Percentiles rank a stretch among this genome's conserved stretches.
phyloP scores from a whole-genome alignment of 2,329 filamentous ascomycete genomes.

The Alternaria panax region DNA sequence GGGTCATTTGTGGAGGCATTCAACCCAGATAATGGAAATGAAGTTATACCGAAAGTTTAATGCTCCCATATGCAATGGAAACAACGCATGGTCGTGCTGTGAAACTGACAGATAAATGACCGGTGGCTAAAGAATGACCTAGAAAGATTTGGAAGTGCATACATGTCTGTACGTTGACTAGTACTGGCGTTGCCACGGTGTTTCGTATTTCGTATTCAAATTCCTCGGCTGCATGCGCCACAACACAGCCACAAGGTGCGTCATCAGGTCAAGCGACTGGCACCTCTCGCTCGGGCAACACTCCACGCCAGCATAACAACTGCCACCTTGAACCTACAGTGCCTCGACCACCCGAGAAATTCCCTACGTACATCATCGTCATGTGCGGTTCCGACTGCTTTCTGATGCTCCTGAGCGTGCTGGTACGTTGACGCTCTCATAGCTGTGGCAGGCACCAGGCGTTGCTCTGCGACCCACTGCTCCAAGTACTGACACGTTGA shows the following conservation, averaged over 20 bases:
- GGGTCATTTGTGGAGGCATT: not conserved
- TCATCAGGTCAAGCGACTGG: slow-evolving; percentile 16
- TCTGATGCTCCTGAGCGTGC: slow-evolving; percentile 65
- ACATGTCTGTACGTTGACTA: not conserved
- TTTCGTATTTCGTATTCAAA: not conserved
- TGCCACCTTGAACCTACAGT: slow-evolving; percentile 3
- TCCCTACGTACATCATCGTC: slow-evolving; percentile 1
- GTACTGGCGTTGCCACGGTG: not conserved
- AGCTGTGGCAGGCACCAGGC: slow-evolving; percentile 18
- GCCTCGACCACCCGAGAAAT: not conserved
- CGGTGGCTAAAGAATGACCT: not conserved
- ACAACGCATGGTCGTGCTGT: too few species aligned
- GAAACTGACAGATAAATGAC: not conserved
- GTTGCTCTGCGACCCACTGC: not conserved
- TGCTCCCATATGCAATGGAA: not conserved
- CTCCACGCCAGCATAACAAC: slow-evolving; percentile 11
- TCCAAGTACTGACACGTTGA: slow-evolving; percentile 6
- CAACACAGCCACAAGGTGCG: slow-evolving; percentile 15
- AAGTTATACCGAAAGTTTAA: not conserved
- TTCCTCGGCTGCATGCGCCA: slow-evolving; percentile 10
- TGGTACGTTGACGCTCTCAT: slow-evolving; percentile 55
- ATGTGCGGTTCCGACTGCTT: slow-evolving; percentile 70
- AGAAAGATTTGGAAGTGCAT: not conserved
- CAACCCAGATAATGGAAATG: not conserved
- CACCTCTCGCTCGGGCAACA: slow-evolving; percentile 13